Evolutionary conservation across 2,329 filamentous ascomycete species (phyloP).

Genomic region (Arthrobotrys iridis): DNA sequence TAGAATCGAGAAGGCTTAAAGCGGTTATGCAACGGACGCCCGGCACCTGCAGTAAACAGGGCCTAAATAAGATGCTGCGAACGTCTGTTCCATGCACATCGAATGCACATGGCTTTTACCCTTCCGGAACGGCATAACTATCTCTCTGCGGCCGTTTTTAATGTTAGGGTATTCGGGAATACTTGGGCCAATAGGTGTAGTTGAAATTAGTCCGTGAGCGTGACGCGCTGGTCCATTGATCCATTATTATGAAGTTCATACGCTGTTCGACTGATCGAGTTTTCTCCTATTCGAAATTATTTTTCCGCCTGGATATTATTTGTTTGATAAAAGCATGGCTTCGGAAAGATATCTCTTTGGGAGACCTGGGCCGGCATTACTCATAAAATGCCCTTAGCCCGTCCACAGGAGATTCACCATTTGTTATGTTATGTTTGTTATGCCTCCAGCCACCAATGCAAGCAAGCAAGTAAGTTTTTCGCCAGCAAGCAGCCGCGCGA

Average conservation of each 20-base stretch:
- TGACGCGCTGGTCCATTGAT: too few species aligned
- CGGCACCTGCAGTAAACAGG: slow-evolving; percentile 10
- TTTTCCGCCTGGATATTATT: not conserved
- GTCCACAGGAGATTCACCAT: not conserved
- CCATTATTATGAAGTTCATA: not conserved
- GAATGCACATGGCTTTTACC: slow-evolving; percentile 7
- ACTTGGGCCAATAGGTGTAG: not conserved
- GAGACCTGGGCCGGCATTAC: not conserved
- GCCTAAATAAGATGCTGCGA: not conserved
- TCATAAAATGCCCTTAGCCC: not conserved
- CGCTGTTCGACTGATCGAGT: not conserved
- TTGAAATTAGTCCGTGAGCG: not conserved
- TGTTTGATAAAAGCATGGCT: not conserved
- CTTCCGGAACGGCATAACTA: not conserved
- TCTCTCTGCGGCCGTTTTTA: not conserved
- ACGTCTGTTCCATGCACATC: not conserved
- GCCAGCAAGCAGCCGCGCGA: not conserved
- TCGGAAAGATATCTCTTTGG: slow-evolving; percentile 13
- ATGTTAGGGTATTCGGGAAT: not conserved
- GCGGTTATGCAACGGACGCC: slow-evolving; percentile 22
- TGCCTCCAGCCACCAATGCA: slow-evolving; percentile 9
- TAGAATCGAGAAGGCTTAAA: slow-evolving; percentile 20
- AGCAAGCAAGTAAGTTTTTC: slow-evolving; percentile 8
- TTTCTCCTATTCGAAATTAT: slow-evolving; percentile 1
- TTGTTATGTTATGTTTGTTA: not conserved